phyloP scores from a whole-genome alignment of 306 rosid genomes.

The Cucurbita argyrosperma region DNA sequence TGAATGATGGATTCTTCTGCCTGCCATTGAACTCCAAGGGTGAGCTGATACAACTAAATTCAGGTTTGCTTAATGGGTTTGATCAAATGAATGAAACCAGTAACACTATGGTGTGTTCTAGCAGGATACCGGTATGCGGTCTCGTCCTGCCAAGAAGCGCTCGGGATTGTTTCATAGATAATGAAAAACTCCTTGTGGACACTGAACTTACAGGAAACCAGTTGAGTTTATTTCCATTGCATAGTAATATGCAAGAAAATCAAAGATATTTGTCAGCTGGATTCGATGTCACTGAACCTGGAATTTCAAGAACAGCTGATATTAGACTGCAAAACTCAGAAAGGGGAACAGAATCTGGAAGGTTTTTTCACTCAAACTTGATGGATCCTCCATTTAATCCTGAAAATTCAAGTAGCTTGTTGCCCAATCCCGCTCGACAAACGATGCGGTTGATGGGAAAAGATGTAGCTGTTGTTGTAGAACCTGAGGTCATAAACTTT shows the following conservation, averaged over 20 bases:
- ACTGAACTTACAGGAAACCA: slow-evolving; percentile 32
- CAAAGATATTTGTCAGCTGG: slow-evolving; percentile 36
- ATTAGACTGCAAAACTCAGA: slow-evolving; percentile 25
- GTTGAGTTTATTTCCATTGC: slow-evolving; percentile 29
- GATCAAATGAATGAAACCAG: slow-evolving; percentile 32
- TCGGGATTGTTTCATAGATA: slow-evolving; percentile 24
- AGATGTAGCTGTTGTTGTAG: slow-evolving; percentile 77
- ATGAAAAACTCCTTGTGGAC: slow-evolving; percentile 28
- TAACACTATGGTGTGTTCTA: slow-evolving; percentile 17
- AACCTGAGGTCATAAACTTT: slow-evolving; percentile 31
- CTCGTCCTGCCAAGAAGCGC: slow-evolving; percentile 16
- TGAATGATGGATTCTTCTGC: slow-evolving; percentile 37
- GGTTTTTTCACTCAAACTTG: slow-evolving; percentile 26
- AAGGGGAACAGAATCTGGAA: slow-evolving; percentile 24
- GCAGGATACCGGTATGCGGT: slow-evolving; percentile 24
- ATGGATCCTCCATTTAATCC: slow-evolving; percentile 15
- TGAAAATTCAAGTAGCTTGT: slow-evolving; percentile 30
- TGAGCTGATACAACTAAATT: slow-evolving; percentile 59
- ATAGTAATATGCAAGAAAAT: slow-evolving; percentile 13
- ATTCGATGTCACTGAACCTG: slow-evolving; percentile 35
- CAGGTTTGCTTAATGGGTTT: slow-evolving; percentile 27
- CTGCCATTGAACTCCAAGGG: slow-evolving; percentile 97
- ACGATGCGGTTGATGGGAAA: slow-evolving; percentile 98
- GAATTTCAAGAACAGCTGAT: slow-evolving; percentile 35
- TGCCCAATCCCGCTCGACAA: slow-evolving; percentile 39